phyloP scores from a whole-genome alignment of 768 basidiomycete species.

The Macrolepiota albuminosa region DNA sequence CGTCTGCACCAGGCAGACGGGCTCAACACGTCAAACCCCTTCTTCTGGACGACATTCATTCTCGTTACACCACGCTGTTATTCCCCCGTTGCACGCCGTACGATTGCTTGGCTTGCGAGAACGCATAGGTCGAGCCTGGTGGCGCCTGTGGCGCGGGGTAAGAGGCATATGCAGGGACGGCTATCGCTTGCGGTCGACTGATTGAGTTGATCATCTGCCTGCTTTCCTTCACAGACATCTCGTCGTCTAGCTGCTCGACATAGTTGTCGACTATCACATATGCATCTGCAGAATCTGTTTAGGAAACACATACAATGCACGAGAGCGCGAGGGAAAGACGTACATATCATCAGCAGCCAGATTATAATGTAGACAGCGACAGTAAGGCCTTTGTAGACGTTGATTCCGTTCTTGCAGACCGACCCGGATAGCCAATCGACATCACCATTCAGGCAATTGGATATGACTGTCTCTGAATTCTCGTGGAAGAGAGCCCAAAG shows the following conservation, averaged over 20 bases:
- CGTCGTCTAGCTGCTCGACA: slow-evolving; percentile 48
- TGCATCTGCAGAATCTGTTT: slow-evolving; percentile 30
- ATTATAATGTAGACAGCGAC: slow-evolving; percentile 42
- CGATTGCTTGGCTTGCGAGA: slow-evolving; percentile 13
- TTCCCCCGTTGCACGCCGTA: slow-evolving; percentile 14
- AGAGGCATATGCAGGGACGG: slow-evolving; percentile 18
- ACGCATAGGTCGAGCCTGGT: slow-evolving; percentile 11
- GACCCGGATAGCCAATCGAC: slow-evolving; percentile 24
- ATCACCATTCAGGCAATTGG: slow-evolving; percentile 32
- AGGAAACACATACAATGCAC: neutral
- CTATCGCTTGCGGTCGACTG: slow-evolving; percentile 18
- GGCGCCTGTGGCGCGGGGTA: slow-evolving; percentile 8
- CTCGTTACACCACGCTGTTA: slow-evolving; percentile 14
- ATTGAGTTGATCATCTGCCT: slow-evolving; percentile 19
- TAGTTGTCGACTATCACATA: slow-evolving; percentile 50
- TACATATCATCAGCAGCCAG: slow-evolving; percentile 55
- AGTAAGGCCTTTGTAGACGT: slow-evolving; percentile 36
- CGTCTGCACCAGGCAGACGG: slow-evolving; percentile 15
- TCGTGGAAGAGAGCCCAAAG: slow-evolving; percentile 45
- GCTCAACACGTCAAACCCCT: slow-evolving; percentile 9
- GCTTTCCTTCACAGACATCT: slow-evolving; percentile 29
- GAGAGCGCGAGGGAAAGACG: slow-evolving; percentile 18
- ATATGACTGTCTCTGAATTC: slow-evolving; percentile 29
- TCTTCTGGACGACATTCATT: neutral
- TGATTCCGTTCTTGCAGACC: slow-evolving; percentile 38